These are phyloP conservation scores for Cercophora newfieldiana DNA, from an alignment of 495 filamentous ascomycete species.

Conservation along the genomic window DNA sequence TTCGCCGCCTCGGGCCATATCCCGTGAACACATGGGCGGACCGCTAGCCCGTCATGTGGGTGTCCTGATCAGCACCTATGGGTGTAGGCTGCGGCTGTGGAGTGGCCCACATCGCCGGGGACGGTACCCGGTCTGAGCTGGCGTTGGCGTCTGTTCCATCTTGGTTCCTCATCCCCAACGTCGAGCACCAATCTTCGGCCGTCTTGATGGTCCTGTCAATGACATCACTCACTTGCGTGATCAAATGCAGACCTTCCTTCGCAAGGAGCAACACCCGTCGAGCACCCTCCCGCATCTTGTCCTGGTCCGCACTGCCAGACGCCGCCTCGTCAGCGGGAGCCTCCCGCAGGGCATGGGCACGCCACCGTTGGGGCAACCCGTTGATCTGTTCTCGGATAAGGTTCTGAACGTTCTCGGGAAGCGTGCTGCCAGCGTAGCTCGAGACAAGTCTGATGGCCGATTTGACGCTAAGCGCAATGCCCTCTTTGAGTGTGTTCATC, in stretches of 20 bases:
- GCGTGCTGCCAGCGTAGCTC: constrained; percentile 76
- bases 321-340: constrained; percentile 48
- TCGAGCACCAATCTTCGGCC: constrained; percentile 84
- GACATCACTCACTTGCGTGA: constrained; percentile 77
- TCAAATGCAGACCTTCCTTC: constrained; percentile 85
- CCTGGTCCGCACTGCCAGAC: constrained; percentile 27
- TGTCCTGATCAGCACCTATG: background rate
- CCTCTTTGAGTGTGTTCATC: constrained; percentile 68
- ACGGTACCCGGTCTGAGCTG: background rate
- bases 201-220: constrained; percentile 81
- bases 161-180: constrained; percentile 60
- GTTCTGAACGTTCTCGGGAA: constrained; percentile 78
- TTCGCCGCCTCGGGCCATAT: too few species aligned
- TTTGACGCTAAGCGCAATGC: constrained; percentile 74
- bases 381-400: constrained; percentile 78
- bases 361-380: constrained; percentile 75
- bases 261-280: constrained; percentile 77
- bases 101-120: constrained; percentile 5
- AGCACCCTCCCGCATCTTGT: constrained; percentile 51
- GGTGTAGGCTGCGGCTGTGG: constrained; percentile 4
- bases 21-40: background rate
- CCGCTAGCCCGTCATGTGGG: constrained; percentile 1
- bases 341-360: constrained; percentile 49
- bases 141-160: constrained; percentile 25
- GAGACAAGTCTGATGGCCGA: constrained; percentile 76